These are phyloP conservation scores for Xylaria hypoxylon DNA, from an alignment of 2,329 filamentous ascomycete species.

Conservation along the genomic window DNA sequence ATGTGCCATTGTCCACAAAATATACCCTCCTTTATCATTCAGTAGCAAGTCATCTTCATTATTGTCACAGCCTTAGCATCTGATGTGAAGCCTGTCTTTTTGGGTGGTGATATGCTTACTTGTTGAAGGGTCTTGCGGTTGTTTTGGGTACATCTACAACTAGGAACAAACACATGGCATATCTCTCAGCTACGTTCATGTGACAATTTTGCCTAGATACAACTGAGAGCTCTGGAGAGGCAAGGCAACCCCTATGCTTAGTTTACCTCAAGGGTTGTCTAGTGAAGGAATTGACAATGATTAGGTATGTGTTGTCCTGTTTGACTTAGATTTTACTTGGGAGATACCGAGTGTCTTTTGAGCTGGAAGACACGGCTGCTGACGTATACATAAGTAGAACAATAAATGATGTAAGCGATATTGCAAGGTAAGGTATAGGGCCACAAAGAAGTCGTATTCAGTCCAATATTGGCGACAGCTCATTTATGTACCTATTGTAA, in stretches of 20 bases:
- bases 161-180: not conserved
- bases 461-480: conserved; percentile 26
- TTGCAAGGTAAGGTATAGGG: conserved; percentile 14
- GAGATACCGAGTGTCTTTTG: not conserved
- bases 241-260: not conserved
- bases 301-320: not conserved
- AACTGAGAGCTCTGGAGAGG: not conserved
- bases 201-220: not conserved
- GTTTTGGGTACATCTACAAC: not conserved
- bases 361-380: conserved; percentile 20
- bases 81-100: not conserved
- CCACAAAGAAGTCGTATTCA: conserved; percentile 20
- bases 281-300: not conserved
- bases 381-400: conserved; percentile 21
- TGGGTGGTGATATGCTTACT: not conserved
- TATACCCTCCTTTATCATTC: not conserved
- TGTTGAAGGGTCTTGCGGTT: not conserved
- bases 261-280: not conserved
- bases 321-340: not conserved
- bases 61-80: conserved; percentile 11
- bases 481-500: conserved; percentile 18
- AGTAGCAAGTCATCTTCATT: conserved; percentile 20
- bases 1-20: no score
- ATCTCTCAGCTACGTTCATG: not conserved
- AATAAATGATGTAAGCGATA: conserved; percentile 16